A percentile compares a stretch with the other conserved stretches of the same genome.
Evolutionary conservation across 2,329 filamentous ascomycete species (phyloP).

Genomic region (Penicillium sp.): DNA sequence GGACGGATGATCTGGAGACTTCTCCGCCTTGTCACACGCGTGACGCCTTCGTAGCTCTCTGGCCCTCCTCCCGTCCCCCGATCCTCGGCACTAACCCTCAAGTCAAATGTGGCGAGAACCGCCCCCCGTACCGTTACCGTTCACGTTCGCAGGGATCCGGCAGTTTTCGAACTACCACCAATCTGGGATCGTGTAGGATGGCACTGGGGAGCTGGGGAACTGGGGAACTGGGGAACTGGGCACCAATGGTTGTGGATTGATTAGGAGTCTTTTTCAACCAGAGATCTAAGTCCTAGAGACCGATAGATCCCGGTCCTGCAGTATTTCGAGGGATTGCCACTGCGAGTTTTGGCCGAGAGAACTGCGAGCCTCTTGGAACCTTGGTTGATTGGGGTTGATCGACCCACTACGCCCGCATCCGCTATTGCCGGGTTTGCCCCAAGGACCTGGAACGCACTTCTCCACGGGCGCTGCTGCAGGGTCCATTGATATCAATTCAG

Average conservation of each 20-base stretch:
- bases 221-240: not conserved
- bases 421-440: conserved; percentile 2
- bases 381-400: not conserved
- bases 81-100: conserved; percentile 1
- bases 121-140: not conserved
- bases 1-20: not conserved
- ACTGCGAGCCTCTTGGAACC: conserved; percentile 20
- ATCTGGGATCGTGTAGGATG: not conserved
- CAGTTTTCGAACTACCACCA: not conserved
- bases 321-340: not conserved
- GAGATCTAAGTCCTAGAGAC: not conserved
- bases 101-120: not conserved
- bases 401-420: conserved; percentile 8
- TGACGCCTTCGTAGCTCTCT: not conserved
- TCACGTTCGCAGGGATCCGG: not conserved
- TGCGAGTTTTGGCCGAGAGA: conserved; percentile 31
- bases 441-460: not conserved
- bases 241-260: not conserved
- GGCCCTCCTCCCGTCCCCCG: not conserved
- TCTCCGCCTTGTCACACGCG: not conserved
- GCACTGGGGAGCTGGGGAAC: not conserved
- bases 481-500: not conserved
- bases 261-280: not conserved
- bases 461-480: not conserved
- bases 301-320: too few species aligned